These are phyloP conservation scores for Erodium maritimum DNA, from an alignment of 345 rosid species.

Conservation along the genomic window DNA sequence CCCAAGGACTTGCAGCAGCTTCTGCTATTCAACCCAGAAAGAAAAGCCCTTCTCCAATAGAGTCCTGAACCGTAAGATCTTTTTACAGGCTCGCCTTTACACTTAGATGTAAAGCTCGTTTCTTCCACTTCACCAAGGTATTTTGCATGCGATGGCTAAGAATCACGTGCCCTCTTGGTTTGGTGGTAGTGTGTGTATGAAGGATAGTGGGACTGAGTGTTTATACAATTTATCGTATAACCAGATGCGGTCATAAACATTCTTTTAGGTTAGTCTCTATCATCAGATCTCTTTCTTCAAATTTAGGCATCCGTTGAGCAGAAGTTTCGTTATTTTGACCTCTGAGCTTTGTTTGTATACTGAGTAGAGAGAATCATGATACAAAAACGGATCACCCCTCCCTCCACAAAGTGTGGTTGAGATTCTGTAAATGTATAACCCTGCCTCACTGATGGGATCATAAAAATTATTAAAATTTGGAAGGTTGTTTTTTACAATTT, in stretches of 20 bases:
- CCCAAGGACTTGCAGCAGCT: slow-evolving; percentile 86
- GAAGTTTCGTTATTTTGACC: no score
- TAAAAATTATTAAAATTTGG: no score
- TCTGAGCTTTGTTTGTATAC: no score
- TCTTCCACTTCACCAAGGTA: slow-evolving; percentile 19
- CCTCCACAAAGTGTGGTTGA: no score
- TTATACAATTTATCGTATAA: not conserved
- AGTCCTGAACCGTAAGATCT: slow-evolving; percentile 16
- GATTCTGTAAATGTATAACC: no score
- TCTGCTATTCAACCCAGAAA: slow-evolving; percentile 75
- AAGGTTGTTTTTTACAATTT: no score
- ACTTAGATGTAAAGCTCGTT: slow-evolving; percentile 6
- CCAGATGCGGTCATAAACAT: not conserved
- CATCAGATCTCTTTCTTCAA: no score
- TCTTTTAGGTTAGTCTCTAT: not conserved
- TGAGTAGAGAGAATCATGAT: no score
- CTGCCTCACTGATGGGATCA: no score
- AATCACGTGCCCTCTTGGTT: not conserved
- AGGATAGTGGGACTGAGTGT: not conserved
- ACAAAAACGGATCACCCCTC: no score
- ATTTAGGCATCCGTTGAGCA: no score
- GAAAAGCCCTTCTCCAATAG: slow-evolving; percentile 53
- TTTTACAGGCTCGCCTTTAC: slow-evolving; percentile 19
- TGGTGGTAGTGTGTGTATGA: not conserved
- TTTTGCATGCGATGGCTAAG: not conserved